phyloP scores from a whole-genome alignment of 1,139 yeast genomes.

The Blastobotrys elegans region DNA sequence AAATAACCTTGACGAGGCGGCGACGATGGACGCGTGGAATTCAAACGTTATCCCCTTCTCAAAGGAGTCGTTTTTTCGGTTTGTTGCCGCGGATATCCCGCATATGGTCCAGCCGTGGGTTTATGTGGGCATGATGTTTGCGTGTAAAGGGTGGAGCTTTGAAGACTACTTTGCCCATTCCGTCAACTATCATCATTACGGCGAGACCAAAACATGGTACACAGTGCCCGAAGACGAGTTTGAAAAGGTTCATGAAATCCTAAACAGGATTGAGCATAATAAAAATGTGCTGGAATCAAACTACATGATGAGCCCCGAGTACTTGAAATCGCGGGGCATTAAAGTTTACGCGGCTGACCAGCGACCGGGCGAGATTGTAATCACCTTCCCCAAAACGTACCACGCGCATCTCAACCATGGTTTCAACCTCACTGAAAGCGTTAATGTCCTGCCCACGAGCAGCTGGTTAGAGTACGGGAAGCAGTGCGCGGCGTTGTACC shows the following conservation, averaged over 20 bases:
- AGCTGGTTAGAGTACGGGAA: conserved; percentile 50
- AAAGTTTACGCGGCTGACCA: conserved; percentile 68
- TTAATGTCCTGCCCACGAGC: conserved; percentile 62
- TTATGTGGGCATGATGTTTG: conserved; percentile 59
- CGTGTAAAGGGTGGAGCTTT: conserved; percentile 62
- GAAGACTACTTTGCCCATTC: conserved; percentile 68
- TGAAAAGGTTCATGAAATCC: conserved; percentile 41
- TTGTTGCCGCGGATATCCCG: conserved; percentile 39
- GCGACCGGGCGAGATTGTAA: conserved; percentile 69
- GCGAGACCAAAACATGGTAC: conserved; percentile 73
- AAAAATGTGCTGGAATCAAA: conserved; percentile 57
- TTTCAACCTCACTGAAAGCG: conserved; percentile 74
- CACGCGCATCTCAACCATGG: conserved; percentile 81
- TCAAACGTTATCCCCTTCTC: conserved; percentile 55
- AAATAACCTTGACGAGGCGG: conserved; percentile 8
- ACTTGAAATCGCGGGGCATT: conserved; percentile 48
- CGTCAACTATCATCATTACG: conserved; percentile 60
- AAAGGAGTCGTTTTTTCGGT: conserved; percentile 46
- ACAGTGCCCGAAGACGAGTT: conserved; percentile 68
- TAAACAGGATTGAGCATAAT: conserved; percentile 1
- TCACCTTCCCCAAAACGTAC: conserved; percentile 75
- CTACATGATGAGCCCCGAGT: conserved; percentile 63
- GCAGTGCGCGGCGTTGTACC: conserved; percentile 29
- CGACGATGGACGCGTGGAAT: conserved; percentile 55
- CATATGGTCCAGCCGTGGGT: conserved; percentile 42